Evolutionary conservation across 495 filamentous ascomycete genomes (phyloP).

Genomic region (Daldinia childiae): DNA sequence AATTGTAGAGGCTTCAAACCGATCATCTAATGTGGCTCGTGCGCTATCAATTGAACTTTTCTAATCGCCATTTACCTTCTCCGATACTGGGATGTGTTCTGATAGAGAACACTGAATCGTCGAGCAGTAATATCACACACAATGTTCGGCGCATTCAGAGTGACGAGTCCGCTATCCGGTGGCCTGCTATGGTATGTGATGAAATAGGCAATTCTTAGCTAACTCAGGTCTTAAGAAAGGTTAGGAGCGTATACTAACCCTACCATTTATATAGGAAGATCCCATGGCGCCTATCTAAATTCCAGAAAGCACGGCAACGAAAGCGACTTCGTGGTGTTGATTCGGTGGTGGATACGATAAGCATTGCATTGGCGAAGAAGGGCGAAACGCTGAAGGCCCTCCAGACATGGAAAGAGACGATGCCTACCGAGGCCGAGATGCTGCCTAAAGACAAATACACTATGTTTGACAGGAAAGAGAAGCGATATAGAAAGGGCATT

Average conservation of each 20-base stretch:
- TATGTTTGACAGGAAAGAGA: conserved; percentile 95
- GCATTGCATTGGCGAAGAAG: conserved; percentile 75
- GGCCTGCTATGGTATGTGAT: conserved; percentile 82
- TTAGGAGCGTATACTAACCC: conserved; percentile 12
- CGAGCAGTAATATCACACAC: conserved; percentile 32
- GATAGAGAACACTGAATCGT: conserved; percentile 14
- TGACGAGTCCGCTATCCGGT: conserved; percentile 76
- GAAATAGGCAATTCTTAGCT: not conserved
- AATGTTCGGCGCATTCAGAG: conserved; percentile 86
- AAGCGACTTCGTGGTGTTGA: conserved; percentile 88
- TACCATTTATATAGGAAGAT: conserved; percentile 77
- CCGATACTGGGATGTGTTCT: not conserved
- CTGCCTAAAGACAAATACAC: conserved; percentile 96
- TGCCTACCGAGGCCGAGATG: conserved; percentile 98
- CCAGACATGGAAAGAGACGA: conserved; percentile 89
- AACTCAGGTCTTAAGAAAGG: not conserved
- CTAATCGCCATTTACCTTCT: conserved; percentile 19
- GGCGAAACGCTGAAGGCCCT: conserved; percentile 75
- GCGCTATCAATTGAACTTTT: conserved; percentile 33
- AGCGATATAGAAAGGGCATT: conserved; percentile 93
- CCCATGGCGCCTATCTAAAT: conserved; percentile 91
- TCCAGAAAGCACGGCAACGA: conserved; percentile 90
- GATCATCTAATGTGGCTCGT: conserved; percentile 22
- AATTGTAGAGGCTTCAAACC: not conserved
- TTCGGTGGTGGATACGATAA: conserved; percentile 77